Base-by-base conservation (phyloP, 1,284 basidiomycete genomes). In the Coriolopsis trogii region DNA sequence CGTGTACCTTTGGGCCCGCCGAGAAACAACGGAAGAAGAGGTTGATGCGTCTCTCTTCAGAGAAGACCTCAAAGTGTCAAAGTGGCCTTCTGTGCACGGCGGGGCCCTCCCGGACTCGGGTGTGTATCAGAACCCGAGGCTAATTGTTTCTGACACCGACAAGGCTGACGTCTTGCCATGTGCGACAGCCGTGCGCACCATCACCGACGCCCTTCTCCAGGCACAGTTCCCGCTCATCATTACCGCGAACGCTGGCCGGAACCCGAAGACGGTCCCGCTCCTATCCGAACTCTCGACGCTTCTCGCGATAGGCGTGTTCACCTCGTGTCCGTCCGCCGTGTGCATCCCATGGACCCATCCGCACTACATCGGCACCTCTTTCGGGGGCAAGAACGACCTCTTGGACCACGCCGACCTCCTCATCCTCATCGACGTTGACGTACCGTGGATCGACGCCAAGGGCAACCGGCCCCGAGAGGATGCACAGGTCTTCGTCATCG, bases 1-100 rank as follows among this genome's bases (percentile, higher is more conserved):
- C 0, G 84, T 87, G 0, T 89, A 89, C 64, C 72, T 89, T 5
- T 88, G 84, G 82, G 84, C 77, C n/a, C 76, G 84, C 20, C 74
- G 87, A 18, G 87, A 89, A 63, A 75, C 77, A 1, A 82, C 85
- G 73, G 85, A 89, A 63, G 78, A 87, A 65, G 80, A 85, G 58
- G 63, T 88, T 1, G 73, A 78, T 26, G 55, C 67, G 16, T 63
- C 69, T 6, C 49, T 70, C 10, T 58, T 77, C 15, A 65, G 67
- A 33, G 66, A 46, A 3, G 47, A 65, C 3, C 54, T 72, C 12
- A 60, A 72, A 13, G 59, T 73, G 16, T 50, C 63, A 5, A 74
- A 73, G 50, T 84, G 84, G 81, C 77, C 81, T 0, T 52, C 78
- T 0, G 57, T 86, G 12, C 73, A 79, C 52, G 77, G 77, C 8